These are phyloP conservation scores for Sporothrix curviconia DNA, from an alignment of 2,329 filamentous ascomycete species.

Conservation along the genomic window DNA sequence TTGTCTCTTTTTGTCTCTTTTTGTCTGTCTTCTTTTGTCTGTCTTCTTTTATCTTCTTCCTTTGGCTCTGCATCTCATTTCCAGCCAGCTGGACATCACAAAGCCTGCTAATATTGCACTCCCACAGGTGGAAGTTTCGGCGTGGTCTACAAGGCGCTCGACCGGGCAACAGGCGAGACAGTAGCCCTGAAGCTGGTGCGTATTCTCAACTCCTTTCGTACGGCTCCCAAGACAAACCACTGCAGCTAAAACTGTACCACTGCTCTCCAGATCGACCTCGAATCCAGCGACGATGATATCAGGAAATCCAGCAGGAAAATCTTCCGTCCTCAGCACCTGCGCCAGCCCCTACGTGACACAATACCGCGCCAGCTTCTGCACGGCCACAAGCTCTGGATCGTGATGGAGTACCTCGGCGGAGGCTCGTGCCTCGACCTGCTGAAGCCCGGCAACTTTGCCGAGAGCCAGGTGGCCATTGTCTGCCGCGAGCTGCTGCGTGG, in stretches of 20 bases:
- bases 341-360: slow-evolving; percentile 90
- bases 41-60: no score
- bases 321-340: slow-evolving; percentile 87
- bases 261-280: slow-evolving; percentile 76
- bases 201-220: slow-evolving; percentile 14
- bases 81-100: no score
- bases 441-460: slow-evolving; percentile 82
- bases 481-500: slow-evolving; percentile 86
- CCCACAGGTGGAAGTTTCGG: slow-evolving; percentile 83
- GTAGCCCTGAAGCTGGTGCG: slow-evolving; percentile 95
- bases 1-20: no score
- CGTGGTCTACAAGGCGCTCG: slow-evolving; percentile 93
- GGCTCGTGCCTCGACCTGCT: slow-evolving; percentile 92
- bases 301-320: slow-evolving; percentile 98
- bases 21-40: no score
- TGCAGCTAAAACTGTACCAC: not conserved
- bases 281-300: slow-evolving; percentile 98
- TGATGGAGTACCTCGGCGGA: slow-evolving; percentile 96
- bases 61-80: no score
- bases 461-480: slow-evolving; percentile 87
- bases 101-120: slow-evolving; percentile 10
- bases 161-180: slow-evolving; percentile 80
- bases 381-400: slow-evolving; percentile 96
- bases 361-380: slow-evolving; percentile 96
- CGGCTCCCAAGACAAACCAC: not conserved